phyloP scores from a whole-genome alignment of 306 rosid species.

The Prunus mume region DNA sequence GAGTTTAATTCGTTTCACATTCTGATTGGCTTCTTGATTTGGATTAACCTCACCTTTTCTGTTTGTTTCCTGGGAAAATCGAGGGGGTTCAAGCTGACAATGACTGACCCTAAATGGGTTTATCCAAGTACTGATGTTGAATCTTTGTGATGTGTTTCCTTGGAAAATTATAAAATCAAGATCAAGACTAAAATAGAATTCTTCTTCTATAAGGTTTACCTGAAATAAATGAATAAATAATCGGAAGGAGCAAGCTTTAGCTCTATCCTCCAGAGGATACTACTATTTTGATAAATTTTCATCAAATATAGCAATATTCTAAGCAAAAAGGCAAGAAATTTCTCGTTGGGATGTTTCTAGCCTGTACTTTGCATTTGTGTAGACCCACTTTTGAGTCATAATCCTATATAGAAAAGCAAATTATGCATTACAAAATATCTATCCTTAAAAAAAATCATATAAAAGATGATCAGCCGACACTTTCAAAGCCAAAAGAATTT shows the following conservation, averaged over 20 bases:
- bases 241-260: not conserved
- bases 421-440: not conserved
- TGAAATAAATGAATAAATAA: not conserved
- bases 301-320: no score
- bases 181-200: no score
- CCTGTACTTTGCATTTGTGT: not conserved
- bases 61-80: slow-evolving; percentile 16
- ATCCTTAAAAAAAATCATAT: not conserved
- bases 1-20: not conserved
- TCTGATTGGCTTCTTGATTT: not conserved
- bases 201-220: not conserved
- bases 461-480: not conserved
- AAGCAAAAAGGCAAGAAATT: not conserved
- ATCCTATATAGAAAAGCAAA: not conserved
- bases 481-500: not conserved
- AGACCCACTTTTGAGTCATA: not conserved
- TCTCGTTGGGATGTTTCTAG: not conserved
- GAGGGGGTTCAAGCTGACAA: not conserved
- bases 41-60: not conserved
- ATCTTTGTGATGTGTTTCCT: no score
- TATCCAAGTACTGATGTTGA: not conserved
- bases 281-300: not conserved
- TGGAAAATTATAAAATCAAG: no score
- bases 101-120: not conserved
- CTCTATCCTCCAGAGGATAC: not conserved